Percentiles rank a stretch among this genome's conserved stretches.
These are phyloP conservation scores for Pseudogymnoascus sp. DNA, from an alignment of 2,329 filamentous ascomycete genomes.

Conservation along the genomic window DNA sequence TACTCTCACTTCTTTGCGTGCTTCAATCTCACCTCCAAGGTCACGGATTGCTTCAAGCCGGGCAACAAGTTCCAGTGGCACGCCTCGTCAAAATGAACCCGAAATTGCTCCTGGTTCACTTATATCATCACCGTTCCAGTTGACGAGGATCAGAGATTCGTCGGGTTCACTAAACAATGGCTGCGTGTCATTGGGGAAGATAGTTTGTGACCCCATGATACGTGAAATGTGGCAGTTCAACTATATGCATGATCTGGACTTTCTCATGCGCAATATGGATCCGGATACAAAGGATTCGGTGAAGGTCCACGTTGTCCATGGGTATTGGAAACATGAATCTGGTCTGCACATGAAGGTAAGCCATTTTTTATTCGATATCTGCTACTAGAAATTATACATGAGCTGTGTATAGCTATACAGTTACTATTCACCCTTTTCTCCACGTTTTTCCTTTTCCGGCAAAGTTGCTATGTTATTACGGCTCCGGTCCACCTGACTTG, in stretches of 20 bases:
- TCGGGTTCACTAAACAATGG: slow-evolving; percentile 45
- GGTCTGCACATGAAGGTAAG: slow-evolving; percentile 33
- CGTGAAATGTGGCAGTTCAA: slow-evolving; percentile 50
- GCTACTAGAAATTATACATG: background rate
- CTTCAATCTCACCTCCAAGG: slow-evolving; percentile 25
- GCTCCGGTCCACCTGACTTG: background rate
- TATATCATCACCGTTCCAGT: slow-evolving; percentile 46
- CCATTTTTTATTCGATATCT: background rate
- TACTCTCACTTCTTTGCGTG: slow-evolving; percentile 16
- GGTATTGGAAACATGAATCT: slow-evolving; percentile 61
- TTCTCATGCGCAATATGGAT: slow-evolving; percentile 49
- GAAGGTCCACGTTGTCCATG: slow-evolving; percentile 52
- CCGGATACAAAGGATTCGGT: slow-evolving; percentile 44
- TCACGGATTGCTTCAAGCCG: background rate
- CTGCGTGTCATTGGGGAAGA: slow-evolving; percentile 45
- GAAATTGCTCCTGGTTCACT: slow-evolving; percentile 5
- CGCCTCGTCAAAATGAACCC: background rate
- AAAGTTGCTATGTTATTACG: background rate
- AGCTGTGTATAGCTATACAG: too few relatives aligned
- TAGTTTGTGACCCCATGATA: slow-evolving; percentile 53
- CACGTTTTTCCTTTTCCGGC: background rate
- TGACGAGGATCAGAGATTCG: slow-evolving; percentile 50
- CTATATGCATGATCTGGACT: slow-evolving; percentile 49
- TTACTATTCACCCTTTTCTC: too few relatives aligned
- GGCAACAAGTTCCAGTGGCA: background rate